Base-by-base conservation (phyloP, 2,329 filamentous ascomycete species). In the Sporothrix brasiliensis region DNA sequence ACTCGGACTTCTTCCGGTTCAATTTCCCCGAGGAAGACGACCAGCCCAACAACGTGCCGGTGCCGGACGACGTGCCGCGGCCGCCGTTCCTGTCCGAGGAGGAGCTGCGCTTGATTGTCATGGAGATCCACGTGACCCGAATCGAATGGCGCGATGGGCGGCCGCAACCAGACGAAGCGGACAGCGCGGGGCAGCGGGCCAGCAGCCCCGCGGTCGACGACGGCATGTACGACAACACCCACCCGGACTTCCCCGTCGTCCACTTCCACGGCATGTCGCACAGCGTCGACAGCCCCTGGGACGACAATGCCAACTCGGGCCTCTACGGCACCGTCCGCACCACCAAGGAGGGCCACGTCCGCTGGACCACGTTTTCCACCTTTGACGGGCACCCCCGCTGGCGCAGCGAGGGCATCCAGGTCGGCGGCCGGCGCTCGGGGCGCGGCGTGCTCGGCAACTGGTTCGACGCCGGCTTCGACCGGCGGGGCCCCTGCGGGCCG, bases 401-500 rank as follows among this genome's bases (percentile, higher is more conserved):
- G 92, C 85, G 87, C n/a, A 91, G 88, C 75, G 92, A 94, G 79
- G 87, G 90, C 10, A 83, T 94, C 6, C 92, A 94, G 78, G 79
- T 94, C 5, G 91, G 91, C 13, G 92, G 91, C 0, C 75, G 88
- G 1, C 80, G 82, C 65, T 89, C 89, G 6, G 87, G 85, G 7
- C 84, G 91, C 9, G 91, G 91, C 0, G 87, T 93, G 0, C 76
- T 93, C 1, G 91, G 92, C 0, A 89, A 88, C 67, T 94, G 92
- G 92, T 94, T 93, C 75, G 91, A 92, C 75, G 89, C 88, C 87
- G 87, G 92, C 77, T 89, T 87, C 74, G 88, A 91, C 72, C 77
- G 81, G 0, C 86, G 89, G 74, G 91, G 91, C 0, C 91, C 91
- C 0, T 73, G 72, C 1, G 91, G 91, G 0, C 91, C 91, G 1